Conservation (phyloP, 306 rosid species). For the Comarum palustre region DNA sequence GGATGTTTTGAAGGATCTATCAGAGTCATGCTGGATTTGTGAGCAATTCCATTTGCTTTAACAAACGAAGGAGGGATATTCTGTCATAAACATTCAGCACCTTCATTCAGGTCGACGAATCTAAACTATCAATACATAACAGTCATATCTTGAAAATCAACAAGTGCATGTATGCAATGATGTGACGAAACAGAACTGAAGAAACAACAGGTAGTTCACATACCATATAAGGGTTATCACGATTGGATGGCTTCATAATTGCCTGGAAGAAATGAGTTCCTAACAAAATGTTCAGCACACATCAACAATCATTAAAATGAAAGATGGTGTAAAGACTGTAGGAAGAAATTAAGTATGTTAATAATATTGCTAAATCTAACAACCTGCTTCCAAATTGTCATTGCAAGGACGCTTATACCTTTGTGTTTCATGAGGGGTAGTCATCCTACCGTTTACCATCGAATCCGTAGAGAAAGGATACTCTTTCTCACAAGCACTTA, state of each 20-base stretch:
- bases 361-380: background rate
- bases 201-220: background rate
- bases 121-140: too few relatives aligned
- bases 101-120: background rate
- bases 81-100: background rate
- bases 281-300: too few relatives aligned
- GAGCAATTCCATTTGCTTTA: background rate
- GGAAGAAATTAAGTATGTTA: background rate
- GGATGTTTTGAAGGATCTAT: background rate
- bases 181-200: too few relatives aligned
- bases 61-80: background rate
- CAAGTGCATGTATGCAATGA: background rate
- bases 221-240: background rate
- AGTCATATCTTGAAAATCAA: background rate
- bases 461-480: background rate
- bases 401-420: background rate
- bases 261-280: background rate
- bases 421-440: background rate
- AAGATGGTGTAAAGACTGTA: background rate
- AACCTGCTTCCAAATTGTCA: background rate
- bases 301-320: background rate
- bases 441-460: background rate
- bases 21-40: background rate
- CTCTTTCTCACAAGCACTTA: background rate
- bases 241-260: background rate